These are phyloP conservation scores for Naganishia vaughanmartiniae DNA, from an alignment of 768 basidiomycete genomes.

Conservation along the genomic window DNA sequence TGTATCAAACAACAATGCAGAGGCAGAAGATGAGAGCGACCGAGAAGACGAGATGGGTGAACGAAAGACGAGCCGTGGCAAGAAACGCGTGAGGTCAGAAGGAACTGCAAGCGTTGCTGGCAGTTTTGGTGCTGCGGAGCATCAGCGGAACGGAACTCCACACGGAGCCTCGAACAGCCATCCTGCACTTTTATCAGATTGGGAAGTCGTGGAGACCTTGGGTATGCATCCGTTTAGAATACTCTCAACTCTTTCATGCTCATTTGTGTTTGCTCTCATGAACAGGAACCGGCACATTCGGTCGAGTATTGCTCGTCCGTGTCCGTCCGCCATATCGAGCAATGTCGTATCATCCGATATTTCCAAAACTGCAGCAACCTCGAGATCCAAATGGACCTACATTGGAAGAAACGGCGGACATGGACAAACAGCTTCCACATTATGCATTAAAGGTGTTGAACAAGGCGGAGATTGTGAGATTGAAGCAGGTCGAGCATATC, in stretches of 20 bases:
- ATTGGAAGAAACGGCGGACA: slow-evolving; percentile 40
- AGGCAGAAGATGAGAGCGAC: not conserved
- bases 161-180: not conserved
- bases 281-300: slow-evolving; percentile 92
- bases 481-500: slow-evolving; percentile 96
- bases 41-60: not conserved
- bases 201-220: slow-evolving; percentile 55
- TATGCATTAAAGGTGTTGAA: slow-evolving; percentile 53
- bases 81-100: slow-evolving; percentile 21
- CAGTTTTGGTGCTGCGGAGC: not conserved
- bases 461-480: slow-evolving; percentile 55
- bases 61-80: not conserved
- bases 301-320: slow-evolving; percentile 83
- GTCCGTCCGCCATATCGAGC: slow-evolving; percentile 29
- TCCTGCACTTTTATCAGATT: slow-evolving; percentile 37
- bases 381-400: slow-evolving; percentile 42
- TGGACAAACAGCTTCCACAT: slow-evolving; percentile 50
- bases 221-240: slow-evolving; percentile 35
- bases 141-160: not conserved
- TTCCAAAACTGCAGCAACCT: slow-evolving; percentile 46
- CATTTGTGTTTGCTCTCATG: not conserved
- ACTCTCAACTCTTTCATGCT: not conserved
- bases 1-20: not conserved
- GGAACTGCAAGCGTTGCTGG: slow-evolving; percentile 4
- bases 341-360: slow-evolving; percentile 44